These are phyloP conservation scores for Lactarius deliciosus DNA, from an alignment of 768 basidiomycete species.

Conservation along the genomic window DNA sequence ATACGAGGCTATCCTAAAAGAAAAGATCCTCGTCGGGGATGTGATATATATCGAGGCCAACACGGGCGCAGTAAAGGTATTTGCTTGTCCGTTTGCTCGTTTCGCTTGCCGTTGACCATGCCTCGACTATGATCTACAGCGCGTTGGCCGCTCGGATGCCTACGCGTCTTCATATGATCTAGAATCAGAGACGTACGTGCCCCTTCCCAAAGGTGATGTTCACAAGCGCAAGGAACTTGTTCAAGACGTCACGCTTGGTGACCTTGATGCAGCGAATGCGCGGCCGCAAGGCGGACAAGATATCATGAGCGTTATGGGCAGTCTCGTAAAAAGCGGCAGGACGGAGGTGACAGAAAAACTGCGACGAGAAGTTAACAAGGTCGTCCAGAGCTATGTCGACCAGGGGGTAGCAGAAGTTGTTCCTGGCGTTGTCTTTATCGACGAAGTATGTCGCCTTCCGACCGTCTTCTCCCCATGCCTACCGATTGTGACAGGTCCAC, in stretches of 20 bases:
- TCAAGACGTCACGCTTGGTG: constrained; percentile 92
- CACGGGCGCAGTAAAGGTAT: constrained; percentile 91
- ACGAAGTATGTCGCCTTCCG: constrained; percentile 65
- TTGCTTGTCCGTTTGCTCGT: constrained; percentile 26
- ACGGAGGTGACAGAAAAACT: constrained; percentile 98
- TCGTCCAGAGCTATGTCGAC: constrained; percentile 96
- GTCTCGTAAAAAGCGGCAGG: constrained; percentile 84
- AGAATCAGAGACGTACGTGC: constrained; percentile 98
- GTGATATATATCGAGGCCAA: constrained; percentile 94
- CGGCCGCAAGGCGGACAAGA: constrained; percentile 96
- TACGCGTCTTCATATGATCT: constrained; percentile 97
- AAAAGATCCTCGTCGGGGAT: constrained; percentile 94
- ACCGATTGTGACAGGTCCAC: constrained; percentile 66
- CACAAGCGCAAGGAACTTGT: constrained; percentile 96
- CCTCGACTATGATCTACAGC: constrained; percentile 44
- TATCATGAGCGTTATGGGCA: constrained; percentile 97
- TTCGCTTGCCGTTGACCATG: not conserved
- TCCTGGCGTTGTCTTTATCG: constrained; percentile 97
- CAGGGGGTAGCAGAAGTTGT: constrained; percentile 98
- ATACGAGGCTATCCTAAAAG: constrained; percentile 96
- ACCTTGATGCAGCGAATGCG: constrained; percentile 95
- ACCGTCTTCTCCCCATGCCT: constrained; percentile 4
- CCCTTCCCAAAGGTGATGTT: constrained; percentile 94
- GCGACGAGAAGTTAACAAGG: constrained; percentile 92
- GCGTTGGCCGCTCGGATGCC: constrained; percentile 95